phyloP scores from a whole-genome alignment of 306 rosid genomes.

The Fragaria vesca region DNA sequence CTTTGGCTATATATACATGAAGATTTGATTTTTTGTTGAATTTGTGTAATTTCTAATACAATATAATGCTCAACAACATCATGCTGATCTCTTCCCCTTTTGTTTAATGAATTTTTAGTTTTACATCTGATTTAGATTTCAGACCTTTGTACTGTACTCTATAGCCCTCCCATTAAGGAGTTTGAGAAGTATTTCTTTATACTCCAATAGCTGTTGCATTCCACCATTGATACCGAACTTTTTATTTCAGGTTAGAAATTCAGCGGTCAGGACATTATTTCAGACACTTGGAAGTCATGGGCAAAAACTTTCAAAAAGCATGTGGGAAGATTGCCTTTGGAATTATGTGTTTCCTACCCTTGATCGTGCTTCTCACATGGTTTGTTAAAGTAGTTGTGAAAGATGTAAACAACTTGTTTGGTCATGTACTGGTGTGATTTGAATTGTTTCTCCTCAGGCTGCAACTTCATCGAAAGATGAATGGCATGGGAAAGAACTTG shows the following conservation, averaged over 20 bases:
- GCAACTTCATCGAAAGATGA: constrained; percentile 97
- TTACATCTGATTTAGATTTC: neutral
- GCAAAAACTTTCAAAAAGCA: constrained; percentile 77
- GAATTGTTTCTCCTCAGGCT: constrained; percentile 52
- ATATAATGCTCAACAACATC: neutral
- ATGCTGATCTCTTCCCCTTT: neutral
- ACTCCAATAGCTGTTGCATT: neutral
- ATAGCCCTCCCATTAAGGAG: neutral
- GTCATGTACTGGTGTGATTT: constrained; percentile 17
- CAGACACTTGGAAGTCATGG: constrained; percentile 92
- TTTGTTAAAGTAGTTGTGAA: constrained; percentile 41
- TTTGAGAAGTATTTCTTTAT: neutral
- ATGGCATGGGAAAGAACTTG: constrained; percentile 98
- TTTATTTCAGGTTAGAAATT: constrained; percentile 78
- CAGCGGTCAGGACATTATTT: constrained; percentile 93
- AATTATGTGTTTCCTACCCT: constrained; percentile 87
- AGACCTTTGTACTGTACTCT: neutral
- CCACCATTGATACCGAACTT: neutral
- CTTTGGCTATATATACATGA: neutral
- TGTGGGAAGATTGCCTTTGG: constrained; percentile 99
- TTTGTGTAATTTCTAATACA: neutral
- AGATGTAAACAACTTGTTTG: constrained; percentile 20
- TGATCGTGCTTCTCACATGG: constrained; percentile 94
- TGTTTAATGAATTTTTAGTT: neutral
- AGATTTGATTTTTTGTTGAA: neutral